These are phyloP conservation scores for Phytophthora ohioensis DNA, from an alignment of 352 stramenopile species.

Conservation along the genomic window DNA sequence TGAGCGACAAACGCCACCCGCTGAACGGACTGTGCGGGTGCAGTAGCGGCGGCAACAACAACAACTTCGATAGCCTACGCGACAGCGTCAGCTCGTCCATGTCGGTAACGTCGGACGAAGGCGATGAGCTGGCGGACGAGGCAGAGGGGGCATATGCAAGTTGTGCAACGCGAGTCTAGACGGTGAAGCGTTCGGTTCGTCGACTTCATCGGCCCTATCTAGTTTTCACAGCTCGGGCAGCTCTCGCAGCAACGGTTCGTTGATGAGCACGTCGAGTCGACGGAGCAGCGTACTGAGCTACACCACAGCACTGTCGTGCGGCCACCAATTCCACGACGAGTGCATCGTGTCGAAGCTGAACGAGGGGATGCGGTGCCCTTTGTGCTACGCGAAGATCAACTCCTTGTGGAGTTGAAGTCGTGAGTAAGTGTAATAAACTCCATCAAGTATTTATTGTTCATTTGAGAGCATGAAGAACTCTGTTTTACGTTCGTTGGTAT, in stretches of 20 bases:
- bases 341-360: conserved; percentile 51
- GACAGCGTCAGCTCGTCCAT: not conserved
- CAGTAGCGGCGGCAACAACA: not conserved
- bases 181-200: not conserved
- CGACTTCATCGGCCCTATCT: too few species aligned
- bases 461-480: too few species aligned
- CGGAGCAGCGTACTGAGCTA: conserved; percentile 5
- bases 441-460: too few species aligned
- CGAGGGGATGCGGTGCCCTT: conserved; percentile 39
- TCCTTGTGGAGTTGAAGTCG: not conserved
- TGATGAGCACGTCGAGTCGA: not conserved
- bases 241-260: too few species aligned
- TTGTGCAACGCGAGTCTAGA: not conserved
- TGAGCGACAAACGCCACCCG: too few species aligned
- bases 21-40: too few species aligned
- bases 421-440: too few species aligned
- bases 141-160: not conserved
- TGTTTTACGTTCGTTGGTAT: too few species aligned
- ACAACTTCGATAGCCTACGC: not conserved
- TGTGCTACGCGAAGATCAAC: too few species aligned
- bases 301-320: conserved; percentile 37
- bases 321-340: conserved; percentile 48
- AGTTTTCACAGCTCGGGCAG: too few species aligned
- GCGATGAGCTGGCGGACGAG: too few species aligned
- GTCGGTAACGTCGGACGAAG: not conserved